Evolutionary conservation across 768 basidiomycete genomes (phyloP), one percentile per base, ranked within the genome.

Genomic region (Termitomyces sp.): DNA sequence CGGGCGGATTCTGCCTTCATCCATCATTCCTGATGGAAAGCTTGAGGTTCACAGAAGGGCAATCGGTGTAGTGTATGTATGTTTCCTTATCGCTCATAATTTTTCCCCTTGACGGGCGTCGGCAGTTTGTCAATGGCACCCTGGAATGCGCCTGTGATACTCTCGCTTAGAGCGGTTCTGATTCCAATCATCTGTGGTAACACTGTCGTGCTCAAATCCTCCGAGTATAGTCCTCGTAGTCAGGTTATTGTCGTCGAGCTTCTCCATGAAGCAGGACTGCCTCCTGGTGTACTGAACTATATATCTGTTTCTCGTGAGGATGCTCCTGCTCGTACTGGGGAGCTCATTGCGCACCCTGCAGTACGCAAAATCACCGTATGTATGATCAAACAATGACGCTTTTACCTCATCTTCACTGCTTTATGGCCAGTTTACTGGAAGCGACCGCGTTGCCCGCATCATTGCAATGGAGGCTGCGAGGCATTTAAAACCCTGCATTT

Each of bases 191-290:
- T 84, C 1, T 82, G 82, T 54, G 84, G 84, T 1, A 85, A 85
- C 65, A 82, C 83, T 0, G 77, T 82, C 6, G 74, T 85, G 3
- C 64, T 85, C 47, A 82, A 82, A 59, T 75, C 76, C 13, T 82
- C 82, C 0, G 84, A 84, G 61, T 69, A 71, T 47, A 79, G 76
- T 54, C 83, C 84, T 0, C 70, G 77, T 16, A 76, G 72, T 23
- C 82, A 83, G 56, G 69, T 72, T 7, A 68, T 83, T 7, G 72
- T 80, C 12, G 71, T 72, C 0, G 80, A 83, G 57, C 63, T 81
- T 2, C 74, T 85, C 23, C 71, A 79, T 14, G 80, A 84, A 61
- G 86, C 86, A 0, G 86, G 87, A 1, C 68, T 89, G 1, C 87
- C 87, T 5, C 68, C 72, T 16, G 85, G 85, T 6, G 85, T 84